Conservation (phyloP, 352 stramenopile species). For the Globisporangium spinosum region DNA sequence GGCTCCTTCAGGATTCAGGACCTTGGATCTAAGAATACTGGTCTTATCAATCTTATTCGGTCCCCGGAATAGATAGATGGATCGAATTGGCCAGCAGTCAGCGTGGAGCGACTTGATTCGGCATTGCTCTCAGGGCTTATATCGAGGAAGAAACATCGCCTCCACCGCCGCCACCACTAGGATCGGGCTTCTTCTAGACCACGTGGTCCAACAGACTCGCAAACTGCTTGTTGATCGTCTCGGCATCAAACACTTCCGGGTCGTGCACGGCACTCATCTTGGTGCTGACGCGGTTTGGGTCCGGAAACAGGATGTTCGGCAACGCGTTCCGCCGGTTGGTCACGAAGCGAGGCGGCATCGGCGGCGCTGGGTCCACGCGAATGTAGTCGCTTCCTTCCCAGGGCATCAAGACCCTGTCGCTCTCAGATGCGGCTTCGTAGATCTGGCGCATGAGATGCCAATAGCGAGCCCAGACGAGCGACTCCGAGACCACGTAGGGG, state of each 20-base stretch:
- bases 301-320: slow-evolving; percentile 66
- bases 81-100: neutral
- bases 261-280: slow-evolving; percentile 40
- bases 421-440: slow-evolving; percentile 62
- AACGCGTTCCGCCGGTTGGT: slow-evolving; percentile 43
- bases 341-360: slow-evolving; percentile 41
- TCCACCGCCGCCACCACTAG: neutral
- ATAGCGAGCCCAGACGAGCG: slow-evolving; percentile 69
- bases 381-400: slow-evolving; percentile 45
- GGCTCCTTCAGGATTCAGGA: neutral
- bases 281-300: slow-evolving; percentile 58
- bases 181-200: slow-evolving; percentile 22
- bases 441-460: slow-evolving; percentile 83
- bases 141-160: neutral
- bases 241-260: slow-evolving; percentile 53
- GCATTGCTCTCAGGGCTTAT: neutral
- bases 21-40: slow-evolving; percentile 1
- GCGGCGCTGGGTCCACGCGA: slow-evolving; percentile 26
- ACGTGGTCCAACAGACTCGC: slow-evolving; percentile 29
- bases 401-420: slow-evolving; percentile 53
- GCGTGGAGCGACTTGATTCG: neutral
- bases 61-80: neutral
- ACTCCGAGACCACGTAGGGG: slow-evolving; percentile 45
- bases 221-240: slow-evolving; percentile 52
- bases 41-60: neutral